Percentiles rank a stretch among this genome's conserved stretches.
These are phyloP conservation scores for Allodekkera sacchari DNA, from an alignment of 805 yeast genomes.

Conservation along the genomic window DNA sequence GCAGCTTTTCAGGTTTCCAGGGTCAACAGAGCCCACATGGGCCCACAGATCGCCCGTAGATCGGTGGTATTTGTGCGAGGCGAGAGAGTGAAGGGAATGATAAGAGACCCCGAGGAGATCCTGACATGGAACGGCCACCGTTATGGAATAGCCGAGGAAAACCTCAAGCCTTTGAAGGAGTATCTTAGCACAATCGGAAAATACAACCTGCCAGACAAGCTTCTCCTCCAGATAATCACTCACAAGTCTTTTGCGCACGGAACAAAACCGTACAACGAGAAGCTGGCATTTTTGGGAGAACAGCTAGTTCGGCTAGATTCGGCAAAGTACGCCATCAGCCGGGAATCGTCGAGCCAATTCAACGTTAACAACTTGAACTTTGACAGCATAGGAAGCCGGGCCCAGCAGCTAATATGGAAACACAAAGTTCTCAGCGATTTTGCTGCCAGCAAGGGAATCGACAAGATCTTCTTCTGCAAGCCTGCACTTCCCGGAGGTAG, in stretches of 20 bases:
- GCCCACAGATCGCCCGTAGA: slow-evolving; percentile 7
- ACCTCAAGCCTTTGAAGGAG: slow-evolving; percentile 38
- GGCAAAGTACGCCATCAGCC: slow-evolving; percentile 33
- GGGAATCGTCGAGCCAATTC: slow-evolving; percentile 19
- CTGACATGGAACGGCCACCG: slow-evolving; percentile 38
- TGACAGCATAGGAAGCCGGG: slow-evolving; percentile 50
- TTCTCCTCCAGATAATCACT: slow-evolving; percentile 74
- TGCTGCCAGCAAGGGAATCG: slow-evolving; percentile 40
- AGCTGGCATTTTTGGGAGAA: slow-evolving; percentile 63
- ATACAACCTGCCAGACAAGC: slow-evolving; percentile 42
- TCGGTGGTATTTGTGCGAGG: slow-evolving; percentile 36
- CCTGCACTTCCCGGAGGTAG: slow-evolving; percentile 27
- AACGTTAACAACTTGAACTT: slow-evolving; percentile 43
- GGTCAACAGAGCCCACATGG: slow-evolving; percentile 4
- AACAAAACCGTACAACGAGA: slow-evolving; percentile 80
- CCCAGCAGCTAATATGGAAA: slow-evolving; percentile 43
- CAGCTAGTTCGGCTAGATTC: slow-evolving; percentile 46
- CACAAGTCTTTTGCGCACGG: slow-evolving; percentile 96
- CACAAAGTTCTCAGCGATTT: slow-evolving; percentile 43
- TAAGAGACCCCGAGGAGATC: slow-evolving; percentile 59
- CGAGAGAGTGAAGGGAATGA: slow-evolving; percentile 59
- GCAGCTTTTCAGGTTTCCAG: slow-evolving; percentile 2
- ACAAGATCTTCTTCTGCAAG: slow-evolving; percentile 58
- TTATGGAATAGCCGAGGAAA: slow-evolving; percentile 45
- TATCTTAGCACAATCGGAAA: slow-evolving; percentile 33